These are phyloP conservation scores for Radiomyces spectabilis DNA, from an alignment of 192 early-diverging fungal species.

Conservation along the genomic window DNA sequence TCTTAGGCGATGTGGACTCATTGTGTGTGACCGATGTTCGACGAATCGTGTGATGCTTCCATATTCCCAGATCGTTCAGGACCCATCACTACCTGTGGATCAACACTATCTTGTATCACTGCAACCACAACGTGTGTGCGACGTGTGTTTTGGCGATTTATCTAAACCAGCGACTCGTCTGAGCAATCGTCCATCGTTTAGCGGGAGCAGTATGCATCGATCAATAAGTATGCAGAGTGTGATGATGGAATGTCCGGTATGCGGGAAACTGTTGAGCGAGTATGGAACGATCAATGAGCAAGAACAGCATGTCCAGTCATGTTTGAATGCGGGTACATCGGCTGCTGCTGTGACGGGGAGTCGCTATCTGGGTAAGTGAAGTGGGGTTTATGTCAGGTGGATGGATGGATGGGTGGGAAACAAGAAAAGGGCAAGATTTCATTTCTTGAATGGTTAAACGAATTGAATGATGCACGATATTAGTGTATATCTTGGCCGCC, in stretches of 20 bases:
- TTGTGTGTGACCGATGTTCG: conserved; percentile 80
- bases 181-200: too few species aligned
- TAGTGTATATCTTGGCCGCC: conserved; percentile 50
- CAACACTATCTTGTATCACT: neutral
- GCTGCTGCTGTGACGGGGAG: conserved; percentile 38
- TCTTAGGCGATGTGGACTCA: too few species aligned
- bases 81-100: conserved; percentile 19
- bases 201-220: too few species aligned
- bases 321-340: conserved; percentile 36
- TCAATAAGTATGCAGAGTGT: too few species aligned
- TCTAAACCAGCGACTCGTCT: too few species aligned
- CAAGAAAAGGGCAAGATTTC: too few species aligned
- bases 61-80: conserved; percentile 32
- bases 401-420: too few species aligned
- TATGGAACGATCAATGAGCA: conserved; percentile 37
- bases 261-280: conserved; percentile 40
- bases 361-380: conserved; percentile 60
- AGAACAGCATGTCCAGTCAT: conserved; percentile 57
- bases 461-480: too few species aligned
- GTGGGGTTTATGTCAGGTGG: too few species aligned
- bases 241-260: conserved; percentile 74
- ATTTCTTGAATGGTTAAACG: too few species aligned
- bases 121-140: conserved; percentile 52
- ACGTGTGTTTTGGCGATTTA: too few species aligned
- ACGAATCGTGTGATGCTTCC: too few species aligned